phyloP scores from a whole-genome alignment of 2,329 filamentous ascomycete genomes.

The Pseudocercospora pini-densiflorae region DNA sequence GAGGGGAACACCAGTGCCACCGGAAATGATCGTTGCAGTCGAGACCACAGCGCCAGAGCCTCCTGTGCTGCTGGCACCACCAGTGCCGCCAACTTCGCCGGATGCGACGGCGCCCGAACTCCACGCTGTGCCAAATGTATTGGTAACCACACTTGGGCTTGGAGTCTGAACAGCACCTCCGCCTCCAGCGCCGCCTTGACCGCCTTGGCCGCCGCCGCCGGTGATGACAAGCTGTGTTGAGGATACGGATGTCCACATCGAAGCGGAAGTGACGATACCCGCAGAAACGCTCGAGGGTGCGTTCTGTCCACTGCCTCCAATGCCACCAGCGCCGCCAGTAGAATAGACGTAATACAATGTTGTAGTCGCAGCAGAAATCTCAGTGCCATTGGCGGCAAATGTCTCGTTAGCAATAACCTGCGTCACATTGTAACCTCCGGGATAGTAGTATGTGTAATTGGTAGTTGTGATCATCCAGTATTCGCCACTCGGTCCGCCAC shows the following conservation, averaged over 20 bases:
- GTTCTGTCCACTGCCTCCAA: slow-evolving; percentile 25
- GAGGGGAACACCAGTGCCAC: slow-evolving; percentile 10
- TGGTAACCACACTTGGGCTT: slow-evolving; percentile 23
- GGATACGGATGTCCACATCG: slow-evolving; percentile 24
- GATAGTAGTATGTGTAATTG: slow-evolving; percentile 24
- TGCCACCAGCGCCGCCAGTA: slow-evolving; percentile 31
- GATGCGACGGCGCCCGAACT: slow-evolving; percentile 30
- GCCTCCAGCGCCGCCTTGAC: slow-evolving; percentile 21
- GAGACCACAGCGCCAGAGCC: slow-evolving; percentile 20
- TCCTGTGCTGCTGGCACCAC: slow-evolving; percentile 23
- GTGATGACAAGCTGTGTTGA: slow-evolving; percentile 29
- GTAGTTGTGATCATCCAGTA: slow-evolving; percentile 25
- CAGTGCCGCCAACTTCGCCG: slow-evolving; percentile 23
- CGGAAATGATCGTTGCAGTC: slow-evolving; percentile 7
- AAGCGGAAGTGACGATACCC: slow-evolving; percentile 29
- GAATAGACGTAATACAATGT: slow-evolving; percentile 32
- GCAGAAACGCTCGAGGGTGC: slow-evolving; percentile 23
- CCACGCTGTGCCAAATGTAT: slow-evolving; percentile 28
- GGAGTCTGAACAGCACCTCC: slow-evolving; percentile 24
- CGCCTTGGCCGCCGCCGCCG: slow-evolving; percentile 21
- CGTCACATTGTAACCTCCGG: slow-evolving; percentile 32
- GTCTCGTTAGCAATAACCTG: slow-evolving; percentile 30
- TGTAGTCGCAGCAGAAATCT: slow-evolving; percentile 31
- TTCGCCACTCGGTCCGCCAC: slow-evolving; percentile 24
- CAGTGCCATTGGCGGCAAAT: slow-evolving; percentile 30